Percentiles rank a stretch among this genome's conserved stretches.
These are phyloP conservation scores for Scutellaria galericulata DNA, from an alignment of 257 asterid species.

Conservation along the genomic window DNA sequence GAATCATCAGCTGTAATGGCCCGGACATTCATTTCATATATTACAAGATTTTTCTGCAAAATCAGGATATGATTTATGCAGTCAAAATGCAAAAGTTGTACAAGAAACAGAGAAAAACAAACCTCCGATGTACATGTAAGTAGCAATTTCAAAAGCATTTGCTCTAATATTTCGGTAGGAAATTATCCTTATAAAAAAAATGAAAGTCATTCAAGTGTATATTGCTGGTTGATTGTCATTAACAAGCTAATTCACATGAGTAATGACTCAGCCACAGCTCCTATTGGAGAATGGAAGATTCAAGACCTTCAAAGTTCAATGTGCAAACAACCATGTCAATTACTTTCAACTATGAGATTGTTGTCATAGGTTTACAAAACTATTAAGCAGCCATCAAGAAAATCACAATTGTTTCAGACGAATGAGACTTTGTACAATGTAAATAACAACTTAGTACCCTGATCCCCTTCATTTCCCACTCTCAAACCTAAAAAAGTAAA, in stretches of 20 bases:
- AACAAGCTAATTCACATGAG: not conserved
- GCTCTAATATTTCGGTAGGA: constrained; percentile 4
- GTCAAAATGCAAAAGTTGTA: constrained; percentile 26
- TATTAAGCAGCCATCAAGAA: constrained; percentile 13
- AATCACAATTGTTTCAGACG: constrained; percentile 9
- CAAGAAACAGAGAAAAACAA: constrained; percentile 19
- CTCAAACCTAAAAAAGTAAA: constrained; percentile 17
- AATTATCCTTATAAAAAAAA: not conserved
- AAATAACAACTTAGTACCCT: constrained; percentile 1
- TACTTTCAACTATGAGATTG: not conserved
- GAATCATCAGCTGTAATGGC: constrained; percentile 91
- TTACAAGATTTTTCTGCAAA: constrained; percentile 87
- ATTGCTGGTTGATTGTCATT: not conserved
- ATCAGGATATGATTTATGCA: constrained; percentile 28
- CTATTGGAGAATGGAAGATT: constrained; percentile 22
- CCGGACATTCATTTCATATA: constrained; percentile 97
- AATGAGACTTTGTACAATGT: constrained; percentile 3
- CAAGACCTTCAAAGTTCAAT: not conserved
- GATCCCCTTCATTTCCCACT: constrained; percentile 12
- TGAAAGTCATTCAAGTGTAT: constrained; percentile 1
- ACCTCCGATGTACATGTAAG: constrained; percentile 20
- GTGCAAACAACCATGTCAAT: not conserved
- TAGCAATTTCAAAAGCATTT: constrained; percentile 10
- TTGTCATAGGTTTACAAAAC: constrained; percentile 9
- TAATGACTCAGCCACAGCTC: constrained; percentile 2